A percentile compares a stretch with the other conserved stretches of the same genome.
Evolutionary conservation across 441 rosid species (phyloP).

Genomic region (Biscutella laevigata): DNA sequence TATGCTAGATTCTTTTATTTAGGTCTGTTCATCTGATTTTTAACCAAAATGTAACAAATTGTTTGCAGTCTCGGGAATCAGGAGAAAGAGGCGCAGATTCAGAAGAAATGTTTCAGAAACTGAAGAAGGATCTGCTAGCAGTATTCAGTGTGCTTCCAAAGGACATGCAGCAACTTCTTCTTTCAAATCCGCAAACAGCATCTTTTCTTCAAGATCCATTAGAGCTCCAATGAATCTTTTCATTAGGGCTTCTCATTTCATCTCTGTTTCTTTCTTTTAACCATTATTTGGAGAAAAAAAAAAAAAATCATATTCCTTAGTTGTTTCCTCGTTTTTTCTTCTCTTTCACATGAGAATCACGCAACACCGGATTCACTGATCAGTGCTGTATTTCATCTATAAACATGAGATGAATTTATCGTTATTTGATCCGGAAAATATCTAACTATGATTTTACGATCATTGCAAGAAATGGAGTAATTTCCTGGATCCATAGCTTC

Average conservation of each 20-base stretch:
- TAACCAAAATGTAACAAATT: neutral
- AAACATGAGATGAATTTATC: neutral
- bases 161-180: slow-evolving; percentile 86
- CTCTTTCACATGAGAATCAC: neutral
- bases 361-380: neutral
- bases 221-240: slow-evolving; percentile 19
- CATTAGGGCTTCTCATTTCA: neutral
- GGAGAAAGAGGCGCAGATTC: slow-evolving; percentile 40
- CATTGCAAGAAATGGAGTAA: neutral
- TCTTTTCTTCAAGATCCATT: slow-evolving; percentile 46
- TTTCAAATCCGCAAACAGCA: slow-evolving; percentile 75
- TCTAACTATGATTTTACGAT: neutral
- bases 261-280: slow-evolving; percentile 13
- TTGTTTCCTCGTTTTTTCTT: neutral
- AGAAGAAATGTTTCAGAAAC: slow-evolving; percentile 46
- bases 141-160: slow-evolving; percentile 65
- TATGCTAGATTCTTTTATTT: neutral
- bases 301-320: neutral
- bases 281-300: neutral
- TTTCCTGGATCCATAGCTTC: neutral
- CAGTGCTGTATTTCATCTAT: neutral
- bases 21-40: slow-evolving; percentile 1
- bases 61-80: slow-evolving; percentile 43
- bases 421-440: neutral
- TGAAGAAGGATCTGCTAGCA: slow-evolving; percentile 64